Evolutionary conservation across 23 red algal species (phyloP).

Genomic region (Gracilariopsis chorda): DNA sequence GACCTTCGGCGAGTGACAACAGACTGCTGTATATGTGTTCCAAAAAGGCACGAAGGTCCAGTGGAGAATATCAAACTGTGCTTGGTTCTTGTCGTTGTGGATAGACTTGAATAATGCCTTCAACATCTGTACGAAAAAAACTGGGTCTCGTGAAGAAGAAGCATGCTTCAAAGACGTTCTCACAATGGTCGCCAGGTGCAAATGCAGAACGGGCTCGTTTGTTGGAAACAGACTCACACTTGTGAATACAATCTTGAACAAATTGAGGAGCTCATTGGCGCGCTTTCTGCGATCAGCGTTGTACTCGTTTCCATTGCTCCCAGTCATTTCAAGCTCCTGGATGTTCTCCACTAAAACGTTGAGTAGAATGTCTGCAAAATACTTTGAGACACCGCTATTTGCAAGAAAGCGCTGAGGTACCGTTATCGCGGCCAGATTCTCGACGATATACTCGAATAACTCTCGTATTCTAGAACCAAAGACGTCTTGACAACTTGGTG

Average conservation of each 20-base stretch:
- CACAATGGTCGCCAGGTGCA: slow-evolving; percentile 83
- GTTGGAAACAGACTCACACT: slow-evolving; percentile 83
- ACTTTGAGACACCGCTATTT: slow-evolving; percentile 82
- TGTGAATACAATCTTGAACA: slow-evolving; percentile 96
- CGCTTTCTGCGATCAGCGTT: background rate
- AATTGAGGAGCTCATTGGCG: slow-evolving; percentile 56
- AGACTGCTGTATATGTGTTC: slow-evolving; percentile 60
- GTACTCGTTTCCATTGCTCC: background rate
- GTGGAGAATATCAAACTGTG: slow-evolving; percentile 84
- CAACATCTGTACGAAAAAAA: slow-evolving; percentile 81
- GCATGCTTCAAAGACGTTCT: slow-evolving; percentile 70
- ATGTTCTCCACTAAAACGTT: slow-evolving; percentile 85
- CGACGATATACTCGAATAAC: slow-evolving; percentile 80
- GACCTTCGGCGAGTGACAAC: slow-evolving; percentile 57
- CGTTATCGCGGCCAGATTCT: slow-evolving; percentile 73
- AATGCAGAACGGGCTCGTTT: slow-evolving; percentile 86
- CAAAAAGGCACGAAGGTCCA: slow-evolving; percentile 82
- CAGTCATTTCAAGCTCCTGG: slow-evolving; percentile 14
- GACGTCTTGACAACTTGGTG: slow-evolving; percentile 89
- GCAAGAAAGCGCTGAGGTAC: slow-evolving; percentile 96
- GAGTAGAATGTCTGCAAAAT: slow-evolving; percentile 95
- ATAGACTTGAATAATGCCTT: slow-evolving; percentile 94
- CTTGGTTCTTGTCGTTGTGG: slow-evolving; percentile 53
- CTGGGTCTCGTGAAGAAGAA: slow-evolving; percentile 41
- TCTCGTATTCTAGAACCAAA: slow-evolving; percentile 79